Evolutionary conservation across 2,329 filamentous ascomycete genomes (phyloP), one percentile per base, ranked within the genome.

Genomic region (Fusarium penzigii): DNA sequence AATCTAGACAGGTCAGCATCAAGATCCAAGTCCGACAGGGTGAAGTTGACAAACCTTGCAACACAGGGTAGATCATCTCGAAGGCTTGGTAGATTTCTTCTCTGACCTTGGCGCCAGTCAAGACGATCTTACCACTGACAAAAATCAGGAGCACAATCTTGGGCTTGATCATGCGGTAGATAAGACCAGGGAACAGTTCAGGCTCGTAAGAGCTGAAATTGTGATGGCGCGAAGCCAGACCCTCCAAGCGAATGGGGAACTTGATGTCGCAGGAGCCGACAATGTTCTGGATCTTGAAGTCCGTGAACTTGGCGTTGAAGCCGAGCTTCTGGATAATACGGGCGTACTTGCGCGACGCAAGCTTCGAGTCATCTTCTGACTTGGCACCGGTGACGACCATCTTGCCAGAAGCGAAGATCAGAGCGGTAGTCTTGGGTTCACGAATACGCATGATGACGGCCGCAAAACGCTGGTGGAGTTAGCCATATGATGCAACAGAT

Each of bases 221-320:
- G 82, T 97, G 93, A 83, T 99, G 94, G 76, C 92, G 91, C 64
- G 89, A 94, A 14, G 94, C 94, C 71, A 99, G 80, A 76, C 94
- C 94, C 73, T 97, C 94, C 53, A 99, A 82, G 63, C 94, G 91
- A 65, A 99, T 97, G 48, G 94, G 94, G 78, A 99, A 99, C 82
- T 97, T 97, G 82, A 99, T 97, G 72, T 99, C 94, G 75, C 93
- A 97, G 55, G 92, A 96, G 60, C 94, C 94, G 62, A 99, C 94
- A 61, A 99, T 97, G 76, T 99, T 99, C 80, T 97, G 92, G 68
- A 99, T 99, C 84, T 97, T 99, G 80, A 99, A 99, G 74, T 99
- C 94, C 63, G 92, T 97, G 76, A 99, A 97, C 84, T 97, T 97
- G 68, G 94, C 93, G 65, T 97, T 96, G 83, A 99, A 99, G 58